These are phyloP conservation scores for Asclepias syriaca DNA, from an alignment of 257 asterid genomes.

Conservation along the genomic window DNA sequence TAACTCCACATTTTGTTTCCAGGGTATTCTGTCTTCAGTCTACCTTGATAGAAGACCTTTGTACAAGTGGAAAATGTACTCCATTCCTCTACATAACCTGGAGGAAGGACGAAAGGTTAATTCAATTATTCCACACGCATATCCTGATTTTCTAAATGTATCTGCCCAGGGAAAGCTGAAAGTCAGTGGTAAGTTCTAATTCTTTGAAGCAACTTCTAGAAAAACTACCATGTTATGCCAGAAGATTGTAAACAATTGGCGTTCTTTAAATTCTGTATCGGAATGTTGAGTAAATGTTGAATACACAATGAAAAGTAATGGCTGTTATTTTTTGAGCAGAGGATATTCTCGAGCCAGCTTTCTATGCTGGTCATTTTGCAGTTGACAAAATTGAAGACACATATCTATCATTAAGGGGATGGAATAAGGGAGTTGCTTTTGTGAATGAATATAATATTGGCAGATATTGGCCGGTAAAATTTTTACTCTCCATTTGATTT, in stretches of 20 bases:
- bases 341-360: constrained; percentile 52
- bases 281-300: background rate
- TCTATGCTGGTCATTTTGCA: constrained; percentile 55
- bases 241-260: background rate
- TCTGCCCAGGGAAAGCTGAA: constrained; percentile 26
- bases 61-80: constrained; percentile 69
- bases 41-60: constrained; percentile 55
- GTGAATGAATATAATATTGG: constrained; percentile 70
- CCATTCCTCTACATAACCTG: constrained; percentile 58
- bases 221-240: constrained; percentile 1
- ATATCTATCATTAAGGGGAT: constrained; percentile 69
- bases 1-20: constrained; percentile 26
- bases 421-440: constrained; percentile 88
- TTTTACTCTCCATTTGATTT: background rate
- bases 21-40: constrained; percentile 88
- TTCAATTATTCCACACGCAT: constrained; percentile 33
- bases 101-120: constrained; percentile 37
- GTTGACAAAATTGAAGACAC: constrained; percentile 62
- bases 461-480: constrained; percentile 87
- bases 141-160: constrained; percentile 11
- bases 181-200: constrained; percentile 34
- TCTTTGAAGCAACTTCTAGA: background rate
- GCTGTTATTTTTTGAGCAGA: constrained; percentile 33
- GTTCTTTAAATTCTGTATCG: background rate
- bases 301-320: background rate